Percentiles rank a stretch among this genome's conserved stretches.
phyloP scores from a whole-genome alignment of 2,329 filamentous ascomycete genomes.

The Graphiopsis chlorocephala region DNA sequence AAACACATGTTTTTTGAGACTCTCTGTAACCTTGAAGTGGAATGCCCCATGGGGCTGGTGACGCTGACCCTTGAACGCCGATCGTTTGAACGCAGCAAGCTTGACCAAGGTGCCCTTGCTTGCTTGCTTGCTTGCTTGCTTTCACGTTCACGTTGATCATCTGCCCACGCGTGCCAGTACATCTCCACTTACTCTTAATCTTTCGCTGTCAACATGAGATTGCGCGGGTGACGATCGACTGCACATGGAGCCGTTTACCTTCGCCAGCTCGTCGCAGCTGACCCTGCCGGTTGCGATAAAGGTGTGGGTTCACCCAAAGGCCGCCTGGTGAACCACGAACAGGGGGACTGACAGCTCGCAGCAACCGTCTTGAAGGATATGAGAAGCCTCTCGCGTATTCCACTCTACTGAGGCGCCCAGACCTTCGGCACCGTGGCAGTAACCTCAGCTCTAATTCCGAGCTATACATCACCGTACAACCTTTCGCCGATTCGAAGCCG shows the following conservation, averaged over 20 bases:
- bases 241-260: conserved; percentile 90
- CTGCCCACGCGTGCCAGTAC: not conserved
- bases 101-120: not conserved
- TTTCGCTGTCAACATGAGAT: not conserved
- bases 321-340: not conserved
- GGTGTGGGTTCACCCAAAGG: conserved; percentile 50
- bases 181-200: not conserved
- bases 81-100: conserved; percentile 1
- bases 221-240: not conserved
- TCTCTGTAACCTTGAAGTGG: not conserved
- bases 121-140: not conserved
- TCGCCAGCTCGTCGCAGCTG: conserved; percentile 83
- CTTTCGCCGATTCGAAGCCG: conserved; percentile 95
- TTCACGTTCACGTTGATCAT: not conserved
- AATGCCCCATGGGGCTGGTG: not conserved
- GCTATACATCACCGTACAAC: conserved; percentile 86
- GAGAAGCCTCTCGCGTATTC: conserved; percentile 74
- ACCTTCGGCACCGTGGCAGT: conserved; percentile 83
- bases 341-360: conserved; percentile 19
- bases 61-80: not conserved
- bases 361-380: conserved; percentile 72
- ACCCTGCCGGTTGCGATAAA: conserved; percentile 66
- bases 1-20: not conserved
- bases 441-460: conserved; percentile 81
- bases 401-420: conserved; percentile 71